A percentile compares a stretch with the other conserved stretches of the same genome.
These are phyloP conservation scores for Aspergillus japonicus DNA, from an alignment of 2,329 filamentous ascomycete genomes.

Conservation along the genomic window DNA sequence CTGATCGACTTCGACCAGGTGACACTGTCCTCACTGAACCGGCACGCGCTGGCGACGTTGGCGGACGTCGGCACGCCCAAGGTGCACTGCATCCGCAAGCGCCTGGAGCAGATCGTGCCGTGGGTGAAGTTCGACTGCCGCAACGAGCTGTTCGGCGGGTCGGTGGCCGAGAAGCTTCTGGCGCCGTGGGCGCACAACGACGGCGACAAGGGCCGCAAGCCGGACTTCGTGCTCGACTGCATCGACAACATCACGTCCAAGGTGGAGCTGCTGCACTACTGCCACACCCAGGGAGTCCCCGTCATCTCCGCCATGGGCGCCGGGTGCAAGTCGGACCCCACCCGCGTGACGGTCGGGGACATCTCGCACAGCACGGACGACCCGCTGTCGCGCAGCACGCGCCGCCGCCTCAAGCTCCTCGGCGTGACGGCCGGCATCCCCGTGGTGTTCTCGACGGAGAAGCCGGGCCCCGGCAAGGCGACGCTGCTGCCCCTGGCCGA, in stretches of 20 bases:
- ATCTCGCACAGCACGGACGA: conserved; percentile 88
- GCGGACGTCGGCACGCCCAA: conserved; percentile 92
- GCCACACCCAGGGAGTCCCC: conserved; percentile 70
- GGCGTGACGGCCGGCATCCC: conserved; percentile 85
- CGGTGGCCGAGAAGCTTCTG: conserved; percentile 66
- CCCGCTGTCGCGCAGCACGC: conserved; percentile 78
- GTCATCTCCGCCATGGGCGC: conserved; percentile 97
- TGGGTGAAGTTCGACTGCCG: conserved; percentile 88
- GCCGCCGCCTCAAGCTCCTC: conserved; percentile 70
- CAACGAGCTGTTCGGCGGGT: conserved; percentile 76
- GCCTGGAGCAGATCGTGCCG: conserved; percentile 81
- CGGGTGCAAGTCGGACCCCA: conserved; percentile 85
- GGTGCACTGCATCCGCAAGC: conserved; percentile 75
- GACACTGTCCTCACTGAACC: conserved; percentile 86
- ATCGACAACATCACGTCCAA: conserved; percentile 99
- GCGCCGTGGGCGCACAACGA: conserved; percentile 60
- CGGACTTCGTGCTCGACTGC: conserved; percentile 90
- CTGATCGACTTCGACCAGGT: conserved; percentile 98
- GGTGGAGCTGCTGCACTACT: conserved; percentile 85
- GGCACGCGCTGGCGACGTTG: conserved; percentile 92
- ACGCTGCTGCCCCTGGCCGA: conserved; percentile 82
- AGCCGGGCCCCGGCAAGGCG: conserved; percentile 85
- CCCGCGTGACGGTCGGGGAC: conserved; percentile 83
- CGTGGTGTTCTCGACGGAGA: conserved; percentile 89
- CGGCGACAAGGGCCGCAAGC: conserved; percentile 49